Evolutionary conservation across 2,329 filamentous ascomycete species (phyloP).

Genomic region (Fusarium buxicola): DNA sequence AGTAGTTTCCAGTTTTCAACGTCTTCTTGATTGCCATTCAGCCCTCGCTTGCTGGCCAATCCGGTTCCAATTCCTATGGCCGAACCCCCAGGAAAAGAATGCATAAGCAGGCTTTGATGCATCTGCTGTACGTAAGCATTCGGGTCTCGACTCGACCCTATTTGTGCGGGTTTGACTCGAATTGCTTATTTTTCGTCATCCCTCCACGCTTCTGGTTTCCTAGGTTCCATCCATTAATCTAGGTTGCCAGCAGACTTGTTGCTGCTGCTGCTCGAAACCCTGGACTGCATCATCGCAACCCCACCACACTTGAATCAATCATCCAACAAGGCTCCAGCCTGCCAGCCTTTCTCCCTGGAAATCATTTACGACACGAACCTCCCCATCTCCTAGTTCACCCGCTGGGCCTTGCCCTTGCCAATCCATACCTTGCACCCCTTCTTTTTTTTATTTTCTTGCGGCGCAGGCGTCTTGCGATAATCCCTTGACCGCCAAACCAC

Average conservation of each 20-base stretch:
- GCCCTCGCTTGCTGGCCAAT: constrained; percentile 17
- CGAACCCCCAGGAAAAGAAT: constrained; percentile 6
- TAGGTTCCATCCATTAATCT: constrained; percentile 17
- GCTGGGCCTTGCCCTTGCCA: not conserved
- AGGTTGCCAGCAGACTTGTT: constrained; percentile 7
- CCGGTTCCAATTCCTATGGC: constrained; percentile 2
- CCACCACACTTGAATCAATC: constrained; percentile 40
- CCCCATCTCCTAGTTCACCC: constrained; percentile 2
- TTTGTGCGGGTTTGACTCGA: constrained; percentile 8
- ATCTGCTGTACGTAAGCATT: constrained; percentile 23
- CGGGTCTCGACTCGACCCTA: constrained; percentile 9
- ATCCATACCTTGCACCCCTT: constrained; percentile 3
- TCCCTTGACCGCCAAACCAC: constrained; percentile 41
- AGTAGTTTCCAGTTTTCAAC: no score
- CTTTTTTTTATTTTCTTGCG: constrained; percentile 16
- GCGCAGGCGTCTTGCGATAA: constrained; percentile 40
- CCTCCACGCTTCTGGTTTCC: not conserved
- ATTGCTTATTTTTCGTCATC: constrained; percentile 19
- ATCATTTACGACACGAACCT: constrained; percentile 3
- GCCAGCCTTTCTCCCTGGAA: constrained; percentile 13
- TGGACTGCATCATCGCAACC: constrained; percentile 42
- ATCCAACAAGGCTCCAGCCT: constrained; percentile 29
- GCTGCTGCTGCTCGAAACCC: constrained; percentile 29
- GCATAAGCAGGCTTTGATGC: constrained; percentile 6
- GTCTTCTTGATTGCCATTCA: no score